Evolutionary conservation across 176 grass and related monocot genomes (phyloP).

Genomic region (Rhynchospora pubera): DNA sequence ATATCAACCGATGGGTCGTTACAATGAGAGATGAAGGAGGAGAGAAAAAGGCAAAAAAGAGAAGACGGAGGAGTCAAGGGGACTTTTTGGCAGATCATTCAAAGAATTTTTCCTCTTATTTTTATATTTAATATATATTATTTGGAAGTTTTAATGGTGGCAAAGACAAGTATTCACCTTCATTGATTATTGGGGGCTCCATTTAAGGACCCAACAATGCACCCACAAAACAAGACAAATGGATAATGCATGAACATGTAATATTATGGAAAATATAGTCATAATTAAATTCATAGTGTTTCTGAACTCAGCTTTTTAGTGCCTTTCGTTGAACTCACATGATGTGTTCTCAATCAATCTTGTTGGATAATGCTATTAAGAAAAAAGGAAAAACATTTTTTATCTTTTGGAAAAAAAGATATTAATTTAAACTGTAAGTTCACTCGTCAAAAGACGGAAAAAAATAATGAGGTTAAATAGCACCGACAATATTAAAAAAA

Average conservation of each 20-base stretch:
- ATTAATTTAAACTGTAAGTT: background rate
- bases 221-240: background rate
- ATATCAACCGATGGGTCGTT: background rate
- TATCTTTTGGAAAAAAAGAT: background rate
- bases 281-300: background rate
- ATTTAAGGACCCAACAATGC: background rate
- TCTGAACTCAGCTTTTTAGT: background rate
- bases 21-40: conserved; percentile 9
- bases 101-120: background rate
- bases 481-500: too few relatives aligned
- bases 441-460: background rate
- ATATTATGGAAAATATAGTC: background rate
- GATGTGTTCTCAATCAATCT: too few relatives aligned
- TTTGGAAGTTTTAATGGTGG: background rate
- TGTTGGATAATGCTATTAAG: background rate
- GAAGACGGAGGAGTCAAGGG: background rate
- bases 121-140: background rate
- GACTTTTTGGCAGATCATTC: conserved; percentile 6
- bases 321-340: too few relatives aligned
- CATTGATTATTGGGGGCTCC: background rate
- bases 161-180: conserved; percentile 5
- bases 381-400: background rate
- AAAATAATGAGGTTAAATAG: background rate
- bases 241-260: background rate
- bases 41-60: background rate